A percentile compares a stretch with the other conserved stretches of the same genome.
Evolutionary conservation across 257 asterid species (phyloP).

Genomic region (Nicotiana undulata): DNA sequence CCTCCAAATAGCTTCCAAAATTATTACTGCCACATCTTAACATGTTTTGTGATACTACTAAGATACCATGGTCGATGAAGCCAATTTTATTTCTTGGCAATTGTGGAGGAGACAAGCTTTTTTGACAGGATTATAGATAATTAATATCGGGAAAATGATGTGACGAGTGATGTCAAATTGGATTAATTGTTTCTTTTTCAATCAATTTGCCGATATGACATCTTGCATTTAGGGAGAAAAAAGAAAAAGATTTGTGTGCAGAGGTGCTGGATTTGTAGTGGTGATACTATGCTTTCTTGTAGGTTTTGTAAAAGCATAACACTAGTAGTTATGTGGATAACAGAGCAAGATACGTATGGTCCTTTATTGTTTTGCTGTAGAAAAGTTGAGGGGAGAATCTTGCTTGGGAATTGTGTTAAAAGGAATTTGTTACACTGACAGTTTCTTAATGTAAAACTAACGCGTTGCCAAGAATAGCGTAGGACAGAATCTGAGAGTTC

Average conservation of each 20-base stretch:
- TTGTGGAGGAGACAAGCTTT: neutral
- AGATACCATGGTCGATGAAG: neutral
- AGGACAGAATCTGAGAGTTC: neutral
- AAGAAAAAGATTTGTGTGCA: neutral
- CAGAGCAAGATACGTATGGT: neutral
- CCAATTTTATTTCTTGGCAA: neutral
- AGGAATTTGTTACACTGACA: slow-evolving; percentile 8
- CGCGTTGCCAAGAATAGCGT: neutral
- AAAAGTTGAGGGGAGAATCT: neutral
- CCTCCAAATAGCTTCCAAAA: neutral
- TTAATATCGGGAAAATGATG: neutral
- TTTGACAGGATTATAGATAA: neutral
- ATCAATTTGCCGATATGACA: slow-evolving; percentile 27
- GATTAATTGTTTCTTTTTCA: slow-evolving; percentile 13
- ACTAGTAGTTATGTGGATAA: neutral
- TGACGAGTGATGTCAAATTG: slow-evolving; percentile 22
- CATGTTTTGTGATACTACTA: slow-evolving; percentile 15
- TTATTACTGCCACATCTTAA: slow-evolving; percentile 12
- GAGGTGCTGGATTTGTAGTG: slow-evolving; percentile 4
- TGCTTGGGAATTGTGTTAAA: slow-evolving; percentile 37
- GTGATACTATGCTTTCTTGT: slow-evolving; percentile 5
- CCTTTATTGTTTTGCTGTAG: neutral
- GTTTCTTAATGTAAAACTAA: neutral
- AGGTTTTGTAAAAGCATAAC: slow-evolving; percentile 9
- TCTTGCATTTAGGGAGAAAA: slow-evolving; percentile 3